These are phyloP conservation scores for Ogataea degrootiae DNA, from an alignment of 805 yeast species.

Conservation along the genomic window DNA sequence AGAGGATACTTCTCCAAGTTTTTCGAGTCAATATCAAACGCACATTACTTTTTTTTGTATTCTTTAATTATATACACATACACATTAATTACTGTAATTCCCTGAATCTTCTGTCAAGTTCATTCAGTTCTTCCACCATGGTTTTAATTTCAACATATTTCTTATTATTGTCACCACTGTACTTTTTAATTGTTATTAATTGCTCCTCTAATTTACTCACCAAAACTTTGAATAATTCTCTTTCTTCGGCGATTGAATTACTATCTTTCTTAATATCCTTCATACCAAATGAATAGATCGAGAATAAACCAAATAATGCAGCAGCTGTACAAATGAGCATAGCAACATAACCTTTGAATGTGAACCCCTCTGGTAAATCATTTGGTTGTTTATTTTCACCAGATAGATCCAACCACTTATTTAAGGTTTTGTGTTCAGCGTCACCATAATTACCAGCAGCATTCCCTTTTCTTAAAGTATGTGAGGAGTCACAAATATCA, in stretches of 20 bases:
- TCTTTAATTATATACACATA: neutral
- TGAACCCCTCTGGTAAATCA: slow-evolving; percentile 69
- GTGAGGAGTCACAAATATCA: slow-evolving; percentile 43
- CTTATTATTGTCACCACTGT: neutral
- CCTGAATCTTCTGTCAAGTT: slow-evolving; percentile 16
- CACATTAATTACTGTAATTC: slow-evolving; percentile 3
- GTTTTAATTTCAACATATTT: slow-evolving; percentile 8
- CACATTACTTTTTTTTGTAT: neutral
- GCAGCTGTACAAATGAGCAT: slow-evolving; percentile 45
- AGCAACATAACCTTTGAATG: slow-evolving; percentile 65
- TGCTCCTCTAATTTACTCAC: slow-evolving; percentile 11
- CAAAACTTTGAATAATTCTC: slow-evolving; percentile 10
- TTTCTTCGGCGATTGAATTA: slow-evolving; percentile 11
- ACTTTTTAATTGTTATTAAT: slow-evolving; percentile 1
- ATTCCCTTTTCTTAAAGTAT: slow-evolving; percentile 51
- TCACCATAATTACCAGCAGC: slow-evolving; percentile 57
- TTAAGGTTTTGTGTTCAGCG: too few species aligned
- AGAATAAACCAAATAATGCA: slow-evolving; percentile 56
- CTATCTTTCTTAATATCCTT: slow-evolving; percentile 51
- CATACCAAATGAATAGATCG: slow-evolving; percentile 62
- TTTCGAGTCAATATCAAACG: neutral
- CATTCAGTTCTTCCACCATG: slow-evolving; percentile 20
- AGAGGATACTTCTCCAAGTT: neutral
- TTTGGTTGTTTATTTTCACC: slow-evolving; percentile 58
- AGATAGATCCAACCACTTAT: slow-evolving; percentile 49